Evolutionary conservation across 441 rosid genomes (phyloP).

Genomic region (Dalechampia spathulata): DNA sequence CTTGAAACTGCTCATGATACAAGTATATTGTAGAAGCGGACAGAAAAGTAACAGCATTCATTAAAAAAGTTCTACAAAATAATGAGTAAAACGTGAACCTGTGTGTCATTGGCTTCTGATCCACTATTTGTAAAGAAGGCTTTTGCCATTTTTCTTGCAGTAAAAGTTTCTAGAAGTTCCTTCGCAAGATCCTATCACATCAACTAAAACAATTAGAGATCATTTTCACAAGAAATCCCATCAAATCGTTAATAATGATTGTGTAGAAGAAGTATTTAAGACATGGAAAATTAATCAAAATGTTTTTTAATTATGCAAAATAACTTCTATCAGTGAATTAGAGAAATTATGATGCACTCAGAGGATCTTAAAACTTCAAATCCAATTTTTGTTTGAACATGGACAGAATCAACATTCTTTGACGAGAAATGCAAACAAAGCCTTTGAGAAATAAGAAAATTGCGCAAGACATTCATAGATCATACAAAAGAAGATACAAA

Average conservation of each 20-base stretch:
- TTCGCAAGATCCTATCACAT: conserved; percentile 75
- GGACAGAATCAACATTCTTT: not conserved
- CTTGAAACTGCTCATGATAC: not conserved
- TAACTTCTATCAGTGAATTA: not conserved
- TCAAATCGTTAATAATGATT: conserved; percentile 7
- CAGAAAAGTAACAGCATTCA: not conserved
- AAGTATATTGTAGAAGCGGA: not conserved
- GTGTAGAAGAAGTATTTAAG: not conserved
- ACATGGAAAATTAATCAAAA: not conserved
- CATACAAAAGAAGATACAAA: conserved; percentile 1
- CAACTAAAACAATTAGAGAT: conserved; percentile 2
- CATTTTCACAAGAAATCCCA: not conserved
- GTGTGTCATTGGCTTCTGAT: conserved; percentile 97
- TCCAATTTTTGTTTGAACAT: not conserved
- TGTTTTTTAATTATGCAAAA: not conserved
- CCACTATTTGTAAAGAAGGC: conserved; percentile 91
- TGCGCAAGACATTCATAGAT: not conserved
- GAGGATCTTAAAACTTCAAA: not conserved
- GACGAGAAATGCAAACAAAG: not conserved
- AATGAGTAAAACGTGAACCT: conserved; percentile 33
- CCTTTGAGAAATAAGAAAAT: not conserved
- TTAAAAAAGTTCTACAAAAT: not conserved
- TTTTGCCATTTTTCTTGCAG: conserved; percentile 82
- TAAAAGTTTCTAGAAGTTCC: conserved; percentile 74
- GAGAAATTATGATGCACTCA: not conserved